Evolutionary conservation across 306 rosid genomes (phyloP), one percentile per base, ranked within the genome.

Genomic region (Carpinus viminea): DNA sequence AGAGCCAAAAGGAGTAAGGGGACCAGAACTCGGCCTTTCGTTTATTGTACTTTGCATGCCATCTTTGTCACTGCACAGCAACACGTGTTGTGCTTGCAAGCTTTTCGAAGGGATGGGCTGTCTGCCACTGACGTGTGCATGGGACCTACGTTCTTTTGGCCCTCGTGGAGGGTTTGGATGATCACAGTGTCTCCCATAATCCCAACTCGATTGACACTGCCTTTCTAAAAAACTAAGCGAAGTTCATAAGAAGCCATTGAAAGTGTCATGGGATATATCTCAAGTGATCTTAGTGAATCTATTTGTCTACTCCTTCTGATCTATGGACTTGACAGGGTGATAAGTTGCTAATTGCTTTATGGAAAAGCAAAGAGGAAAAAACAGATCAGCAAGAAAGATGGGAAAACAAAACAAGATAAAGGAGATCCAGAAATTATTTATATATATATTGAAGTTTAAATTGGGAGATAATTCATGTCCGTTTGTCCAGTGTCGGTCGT

Each of bases 81-180:
- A 75, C 82, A 83, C 72, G 82, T 81, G 62, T 47, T 34, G n/a
- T 15, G 9, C 59, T 62, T 8, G 38, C 24, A 12, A 21, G n/a
- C 57, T 53, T 11, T 53, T 41, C 24, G 38, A 83, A 1, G 68
- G 76, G 66, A 80, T 78, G 54, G 78, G 51, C 20, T 84, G 90
- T 84, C 85, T 79, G 86, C 88, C 90, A 84, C 70, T 71, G 38
- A 53, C 24, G 28, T 43, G 69, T 84, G 85, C 90, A 80, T 84
- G 86, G 72, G 34, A 43, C 54, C 10, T 21, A 21, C 66, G 47
- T 53, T 45, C 66, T 38, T 38, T 8, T 60, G 17, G 65, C 80
- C 41, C 66, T 68, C 10, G 50, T 76, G 53, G 52, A 31, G 70
- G 72, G 48, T 61, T 76, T 38, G 8, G 17, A 26, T 48, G 76